phyloP scores from a whole-genome alignment of 768 basidiomycete species.

The Calocybe gangraenosa region DNA sequence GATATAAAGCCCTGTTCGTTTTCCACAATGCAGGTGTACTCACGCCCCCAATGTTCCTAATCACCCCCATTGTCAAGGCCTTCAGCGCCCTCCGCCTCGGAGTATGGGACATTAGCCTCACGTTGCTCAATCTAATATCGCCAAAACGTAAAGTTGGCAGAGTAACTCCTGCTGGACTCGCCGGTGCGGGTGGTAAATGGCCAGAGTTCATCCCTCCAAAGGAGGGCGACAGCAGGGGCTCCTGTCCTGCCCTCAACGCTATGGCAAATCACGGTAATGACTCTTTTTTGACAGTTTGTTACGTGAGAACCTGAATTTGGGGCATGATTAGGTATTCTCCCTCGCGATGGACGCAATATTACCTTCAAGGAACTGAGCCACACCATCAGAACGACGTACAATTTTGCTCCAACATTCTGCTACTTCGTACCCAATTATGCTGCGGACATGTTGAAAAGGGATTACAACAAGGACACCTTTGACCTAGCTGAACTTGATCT shows the following conservation, averaged over 20 bases:
- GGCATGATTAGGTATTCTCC: slow-evolving; percentile 49
- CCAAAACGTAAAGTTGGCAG: slow-evolving; percentile 47
- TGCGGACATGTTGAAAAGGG: slow-evolving; percentile 52
- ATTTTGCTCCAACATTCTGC: slow-evolving; percentile 67
- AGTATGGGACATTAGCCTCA: slow-evolving; percentile 49
- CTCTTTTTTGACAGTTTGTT: slow-evolving; percentile 17
- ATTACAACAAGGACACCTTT: slow-evolving; percentile 55
- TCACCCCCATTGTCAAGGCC: slow-evolving; percentile 26
- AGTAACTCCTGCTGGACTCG: slow-evolving; percentile 51
- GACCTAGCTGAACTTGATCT: slow-evolving; percentile 64
- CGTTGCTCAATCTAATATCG: slow-evolving; percentile 46
- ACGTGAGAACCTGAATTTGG: background rate
- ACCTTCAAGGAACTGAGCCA: slow-evolving; percentile 47
- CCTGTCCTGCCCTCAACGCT: slow-evolving; percentile 62
- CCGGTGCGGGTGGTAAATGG: slow-evolving; percentile 62
- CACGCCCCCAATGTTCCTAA: slow-evolving; percentile 16
- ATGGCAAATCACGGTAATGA: slow-evolving; percentile 76
- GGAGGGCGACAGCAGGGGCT: slow-evolving; percentile 64
- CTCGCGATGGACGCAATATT: slow-evolving; percentile 67
- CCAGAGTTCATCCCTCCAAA: slow-evolving; percentile 57
- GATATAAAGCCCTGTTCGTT: too few species aligned
- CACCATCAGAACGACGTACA: slow-evolving; percentile 54
- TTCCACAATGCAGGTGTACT: too few species aligned
- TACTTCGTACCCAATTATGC: slow-evolving; percentile 60
- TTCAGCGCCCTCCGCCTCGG: slow-evolving; percentile 29